phyloP scores from a whole-genome alignment of 805 yeast genomes.

The Starmerella floris region DNA sequence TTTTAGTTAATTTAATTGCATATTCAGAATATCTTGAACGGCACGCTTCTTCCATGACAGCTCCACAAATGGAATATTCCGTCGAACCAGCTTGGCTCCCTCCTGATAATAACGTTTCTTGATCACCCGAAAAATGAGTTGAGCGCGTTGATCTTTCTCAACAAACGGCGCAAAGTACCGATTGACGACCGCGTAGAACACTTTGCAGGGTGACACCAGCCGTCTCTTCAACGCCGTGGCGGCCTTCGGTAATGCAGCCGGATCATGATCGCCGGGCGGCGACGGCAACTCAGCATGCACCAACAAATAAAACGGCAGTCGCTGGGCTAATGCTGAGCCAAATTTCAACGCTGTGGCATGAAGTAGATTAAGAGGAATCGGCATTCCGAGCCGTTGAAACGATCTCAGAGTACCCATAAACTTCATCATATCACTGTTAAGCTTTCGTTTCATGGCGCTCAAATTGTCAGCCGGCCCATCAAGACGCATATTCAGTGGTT shows the following conservation, averaged over 20 bases:
- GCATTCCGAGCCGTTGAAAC: not conserved
- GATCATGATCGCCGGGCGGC: not conserved
- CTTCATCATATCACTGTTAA: not conserved
- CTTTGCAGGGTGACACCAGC: not conserved
- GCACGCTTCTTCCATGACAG: not conserved
- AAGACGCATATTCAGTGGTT: not conserved
- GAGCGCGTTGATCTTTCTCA: not conserved
- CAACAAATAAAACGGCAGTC: slow-evolving; percentile 1
- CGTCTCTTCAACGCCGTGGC: not conserved
- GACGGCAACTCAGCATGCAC: not conserved
- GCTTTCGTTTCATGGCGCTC: not conserved
- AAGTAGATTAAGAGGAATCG: not conserved
- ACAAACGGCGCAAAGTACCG: not conserved
- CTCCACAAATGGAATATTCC: not conserved
- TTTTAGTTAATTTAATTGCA: too few relatives aligned
- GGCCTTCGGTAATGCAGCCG: not conserved
- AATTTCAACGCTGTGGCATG: not conserved
- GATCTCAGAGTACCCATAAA: not conserved
- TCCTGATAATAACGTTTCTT: not conserved
- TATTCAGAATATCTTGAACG: not conserved
- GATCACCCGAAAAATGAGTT: not conserved
- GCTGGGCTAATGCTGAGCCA: slow-evolving; percentile 4
- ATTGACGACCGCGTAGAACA: not conserved
- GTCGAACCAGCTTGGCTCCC: not conserved
- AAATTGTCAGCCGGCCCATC: not conserved